Evolutionary conservation across 371 early-diverging fungal genomes (phyloP).

Genomic region (Mortierella sp.): DNA sequence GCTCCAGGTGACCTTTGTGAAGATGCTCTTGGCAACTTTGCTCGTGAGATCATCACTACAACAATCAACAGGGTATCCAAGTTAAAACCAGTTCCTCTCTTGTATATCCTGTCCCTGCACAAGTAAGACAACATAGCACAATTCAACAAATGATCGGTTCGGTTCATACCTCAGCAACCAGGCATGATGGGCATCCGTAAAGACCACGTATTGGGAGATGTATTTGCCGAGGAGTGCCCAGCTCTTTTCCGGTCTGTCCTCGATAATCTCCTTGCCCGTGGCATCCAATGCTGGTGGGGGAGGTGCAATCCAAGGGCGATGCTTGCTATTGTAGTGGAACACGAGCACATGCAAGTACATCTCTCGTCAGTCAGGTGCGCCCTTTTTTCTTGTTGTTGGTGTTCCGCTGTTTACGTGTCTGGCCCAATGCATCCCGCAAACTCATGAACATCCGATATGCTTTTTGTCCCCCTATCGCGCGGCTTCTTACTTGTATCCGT

Average conservation of each 20-base stretch:
- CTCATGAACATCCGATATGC: background rate
- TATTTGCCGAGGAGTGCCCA: conserved; percentile 84
- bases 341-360: background rate
- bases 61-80: background rate
- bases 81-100: background rate
- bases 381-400: background rate
- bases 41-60: conserved; percentile 66
- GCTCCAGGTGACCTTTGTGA: conserved; percentile 74
- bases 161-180: conserved; percentile 72
- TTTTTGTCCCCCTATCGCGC: background rate
- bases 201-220: conserved; percentile 81
- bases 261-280: conserved; percentile 36
- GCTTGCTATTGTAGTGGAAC: conserved; percentile 59
- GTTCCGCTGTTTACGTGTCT: background rate
- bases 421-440: background rate
- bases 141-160: too few relatives aligned
- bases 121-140: background rate
- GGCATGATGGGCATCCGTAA: conserved; percentile 72
- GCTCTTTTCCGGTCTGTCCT: conserved; percentile 61
- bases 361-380: conserved; percentile 6
- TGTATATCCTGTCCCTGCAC: background rate
- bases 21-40: conserved; percentile 81
- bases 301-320: conserved; percentile 69
- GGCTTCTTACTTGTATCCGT: conserved; percentile 75
- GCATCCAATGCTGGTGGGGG: conserved; percentile 34